Evolutionary conservation across 208 protist species (phyloP), one percentile per base, ranked within the genome.

Genomic region (Sergeia podlipaevii): DNA sequence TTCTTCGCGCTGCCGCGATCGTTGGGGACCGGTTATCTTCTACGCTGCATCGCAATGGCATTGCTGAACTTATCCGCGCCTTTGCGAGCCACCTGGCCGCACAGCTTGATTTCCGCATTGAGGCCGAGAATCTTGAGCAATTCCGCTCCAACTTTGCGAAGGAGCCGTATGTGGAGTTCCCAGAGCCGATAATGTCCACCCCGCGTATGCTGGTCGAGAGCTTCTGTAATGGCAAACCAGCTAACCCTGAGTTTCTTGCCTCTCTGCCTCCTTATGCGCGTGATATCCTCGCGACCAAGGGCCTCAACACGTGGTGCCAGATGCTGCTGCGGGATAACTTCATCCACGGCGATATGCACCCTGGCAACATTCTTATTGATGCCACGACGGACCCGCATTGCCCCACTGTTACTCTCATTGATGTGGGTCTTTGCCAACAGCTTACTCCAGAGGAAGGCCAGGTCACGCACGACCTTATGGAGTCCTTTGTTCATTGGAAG

Each of bases 321-420:
- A 94, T 95, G 87, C 57, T 96, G 8, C 66, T 96, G 37, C 81
- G 78, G 23, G 91, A 96, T 57, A 92, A 93, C 72, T 96, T 94
- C 59, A 87, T 95, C 13, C 91, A 96, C 65, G 91, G 87, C 8
- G 91, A 96, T 45, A 91, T 96, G 88, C 91, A 96, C 63, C 91
- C 91, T 3, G 91, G 91, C 39, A 96, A 96, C 70, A 93, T 96
- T 38, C 58, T 96, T 20, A 93, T 96, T 45, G 84, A 95, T 57
- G 70, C 60, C 45, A 69, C 72, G 3, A n/a, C n/a, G n/a, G 77
- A 95, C 55, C 65, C 71, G 26, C 83, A 91, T 57, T 63, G 82
- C 17, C 89, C 89, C 34, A 72, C 47, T 46, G 74, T 94, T 8
- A 88, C 79, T 13, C 73, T 96, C 43, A 93, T 96, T 43, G 89